These are phyloP conservation scores for Stereum hirsutum DNA, from an alignment of 1,284 basidiomycete species.

Conservation along the genomic window DNA sequence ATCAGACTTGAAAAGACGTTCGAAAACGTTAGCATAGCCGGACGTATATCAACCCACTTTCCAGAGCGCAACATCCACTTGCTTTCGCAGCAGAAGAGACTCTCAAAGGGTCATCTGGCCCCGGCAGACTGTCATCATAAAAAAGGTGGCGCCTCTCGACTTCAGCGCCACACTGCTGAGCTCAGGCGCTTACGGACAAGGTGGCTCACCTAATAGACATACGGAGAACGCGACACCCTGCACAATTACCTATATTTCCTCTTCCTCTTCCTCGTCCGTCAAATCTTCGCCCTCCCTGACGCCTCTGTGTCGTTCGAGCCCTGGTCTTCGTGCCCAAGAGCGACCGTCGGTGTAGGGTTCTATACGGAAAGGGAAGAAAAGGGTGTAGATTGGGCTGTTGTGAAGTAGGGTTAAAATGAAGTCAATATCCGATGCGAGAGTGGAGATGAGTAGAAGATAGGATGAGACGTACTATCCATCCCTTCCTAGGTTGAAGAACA, in stretches of 20 bases:
- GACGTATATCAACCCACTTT: constrained; percentile 45
- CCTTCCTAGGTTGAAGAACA: constrained; percentile 86
- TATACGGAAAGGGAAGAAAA: constrained; percentile 75
- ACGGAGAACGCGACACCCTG: not conserved
- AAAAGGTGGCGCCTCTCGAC: not conserved
- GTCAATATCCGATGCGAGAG: constrained; percentile 1
- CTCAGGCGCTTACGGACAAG: not conserved
- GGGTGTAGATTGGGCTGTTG: constrained; percentile 59
- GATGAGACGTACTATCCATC: constrained; percentile 63
- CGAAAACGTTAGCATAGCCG: no score
- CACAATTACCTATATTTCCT: constrained; percentile 12
- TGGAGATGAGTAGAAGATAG: not conserved
- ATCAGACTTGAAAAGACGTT: no score
- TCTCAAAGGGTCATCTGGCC: constrained; percentile 70
- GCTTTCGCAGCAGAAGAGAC: constrained; percentile 9
- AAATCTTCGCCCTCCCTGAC: constrained; percentile 59
- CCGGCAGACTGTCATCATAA: constrained; percentile 59
- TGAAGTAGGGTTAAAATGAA: not conserved
- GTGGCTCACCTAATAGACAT: no score
- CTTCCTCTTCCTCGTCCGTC: constrained; percentile 57
- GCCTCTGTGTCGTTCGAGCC: constrained; percentile 51
- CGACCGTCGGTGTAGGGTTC: constrained; percentile 84
- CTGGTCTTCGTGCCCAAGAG: constrained; percentile 66
- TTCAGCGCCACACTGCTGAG: not conserved
- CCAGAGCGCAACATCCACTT: constrained; percentile 19